These are phyloP conservation scores for Ganoderma meredithae DNA, from an alignment of 1,284 basidiomycete species.

Conservation along the genomic window DNA sequence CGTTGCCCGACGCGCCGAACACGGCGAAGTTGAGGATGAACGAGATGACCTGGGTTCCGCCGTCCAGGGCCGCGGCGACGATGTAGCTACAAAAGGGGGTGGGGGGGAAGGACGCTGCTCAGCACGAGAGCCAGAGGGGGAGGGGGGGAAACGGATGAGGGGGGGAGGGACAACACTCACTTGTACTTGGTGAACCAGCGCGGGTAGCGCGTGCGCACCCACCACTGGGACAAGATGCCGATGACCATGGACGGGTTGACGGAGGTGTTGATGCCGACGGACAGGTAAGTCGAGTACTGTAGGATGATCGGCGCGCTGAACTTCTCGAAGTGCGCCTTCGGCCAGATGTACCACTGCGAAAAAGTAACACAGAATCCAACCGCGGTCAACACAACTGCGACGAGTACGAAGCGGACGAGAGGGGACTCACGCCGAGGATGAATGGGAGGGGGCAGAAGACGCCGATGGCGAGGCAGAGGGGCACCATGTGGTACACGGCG, in stretches of 20 bases:
- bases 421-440: conserved; percentile 42
- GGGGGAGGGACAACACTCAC: conserved; percentile 45
- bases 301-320: conserved; percentile 56
- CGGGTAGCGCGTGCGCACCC: conserved; percentile 51
- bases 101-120: neutral
- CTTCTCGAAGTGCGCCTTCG: conserved; percentile 53
- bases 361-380: no score
- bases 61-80: conserved; percentile 42
- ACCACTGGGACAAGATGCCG: conserved; percentile 64
- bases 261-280: conserved; percentile 59
- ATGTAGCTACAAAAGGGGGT: conserved; percentile 37
- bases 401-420: no score
- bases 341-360: conserved; percentile 55
- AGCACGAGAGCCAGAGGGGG: neutral
- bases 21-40: conserved; percentile 45
- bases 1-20: conserved; percentile 41
- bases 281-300: conserved; percentile 52
- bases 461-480: conserved; percentile 60
- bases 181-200: conserved; percentile 68
- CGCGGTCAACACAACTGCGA: no score
- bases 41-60: conserved; percentile 43
- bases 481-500: conserved; percentile 57
- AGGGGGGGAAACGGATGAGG: no score
- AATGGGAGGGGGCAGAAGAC: conserved; percentile 61
- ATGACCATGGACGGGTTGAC: conserved; percentile 51